A percentile compares a stretch with the other conserved stretches of the same genome.
Conservation (phyloP, 495 filamentous ascomycete genomes). For the Geoglossum glabrum region DNA sequence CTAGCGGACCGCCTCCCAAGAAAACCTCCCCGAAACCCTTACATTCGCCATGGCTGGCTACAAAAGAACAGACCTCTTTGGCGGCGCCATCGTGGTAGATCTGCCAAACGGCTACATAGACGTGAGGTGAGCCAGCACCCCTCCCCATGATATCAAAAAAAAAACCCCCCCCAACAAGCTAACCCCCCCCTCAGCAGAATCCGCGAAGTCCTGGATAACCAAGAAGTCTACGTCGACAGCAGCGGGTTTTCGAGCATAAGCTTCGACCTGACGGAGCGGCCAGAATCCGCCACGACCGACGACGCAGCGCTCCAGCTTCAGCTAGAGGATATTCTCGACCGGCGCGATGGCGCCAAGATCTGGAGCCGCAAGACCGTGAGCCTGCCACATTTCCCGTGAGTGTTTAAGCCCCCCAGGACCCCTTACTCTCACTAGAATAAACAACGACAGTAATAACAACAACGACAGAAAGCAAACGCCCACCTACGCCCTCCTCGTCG, state of each 20-base stretch:
- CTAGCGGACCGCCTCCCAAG: too few species aligned
- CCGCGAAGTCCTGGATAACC: slow-evolving; percentile 81
- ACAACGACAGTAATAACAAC: too few species aligned
- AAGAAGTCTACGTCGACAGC: slow-evolving; percentile 76
- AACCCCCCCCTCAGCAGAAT: slow-evolving; percentile 23
- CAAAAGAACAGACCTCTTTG: slow-evolving; percentile 46
- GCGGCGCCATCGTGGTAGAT: slow-evolving; percentile 55
- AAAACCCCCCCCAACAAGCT: too few species aligned
- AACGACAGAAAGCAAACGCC: slow-evolving; percentile 7
- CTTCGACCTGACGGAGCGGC: slow-evolving; percentile 69
- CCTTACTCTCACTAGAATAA: background rate
- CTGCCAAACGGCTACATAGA: slow-evolving; percentile 59
- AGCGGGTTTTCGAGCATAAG: slow-evolving; percentile 65
- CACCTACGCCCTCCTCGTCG: slow-evolving; percentile 12
- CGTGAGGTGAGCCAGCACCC: slow-evolving; percentile 44
- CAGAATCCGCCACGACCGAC: slow-evolving; percentile 27
- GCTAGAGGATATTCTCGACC: slow-evolving; percentile 49
- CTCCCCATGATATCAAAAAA: too few species aligned
- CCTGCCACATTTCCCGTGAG: slow-evolving; percentile 29
- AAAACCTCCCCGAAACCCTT: background rate
- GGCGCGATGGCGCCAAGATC: slow-evolving; percentile 17
- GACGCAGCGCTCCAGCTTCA: slow-evolving; percentile 53
- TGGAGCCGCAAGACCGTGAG: slow-evolving; percentile 13
- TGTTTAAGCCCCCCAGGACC: background rate
- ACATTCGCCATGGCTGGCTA: slow-evolving; percentile 14